Conservation (phyloP, 1,284 basidiomycete genomes). For the Rugosomyces carneus region DNA sequence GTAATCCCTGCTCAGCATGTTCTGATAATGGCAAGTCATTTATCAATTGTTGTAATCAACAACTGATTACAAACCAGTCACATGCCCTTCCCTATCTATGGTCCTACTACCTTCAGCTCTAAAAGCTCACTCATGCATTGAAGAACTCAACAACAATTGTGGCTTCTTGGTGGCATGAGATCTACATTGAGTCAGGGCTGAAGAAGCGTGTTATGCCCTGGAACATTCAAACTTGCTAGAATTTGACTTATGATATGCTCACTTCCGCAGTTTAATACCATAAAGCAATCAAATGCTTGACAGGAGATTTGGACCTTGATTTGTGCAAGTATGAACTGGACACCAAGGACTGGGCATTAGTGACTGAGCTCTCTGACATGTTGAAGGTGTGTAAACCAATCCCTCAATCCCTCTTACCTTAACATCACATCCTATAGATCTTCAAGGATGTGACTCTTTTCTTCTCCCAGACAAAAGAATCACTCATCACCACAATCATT, state of each 20-base stretch:
- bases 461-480: not conserved
- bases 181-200: constrained; percentile 10
- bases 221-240: constrained; percentile 25
- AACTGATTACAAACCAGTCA: no score
- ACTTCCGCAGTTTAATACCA: constrained; percentile 19
- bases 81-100: no score
- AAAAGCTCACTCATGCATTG: constrained; percentile 19
- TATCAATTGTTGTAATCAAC: no score
- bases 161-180: constrained; percentile 19
- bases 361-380: not conserved
- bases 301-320: constrained; percentile 7
- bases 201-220: constrained; percentile 15
- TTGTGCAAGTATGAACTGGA: constrained; percentile 13
- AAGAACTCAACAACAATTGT: constrained; percentile 22
- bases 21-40: no score
- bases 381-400: constrained; percentile 2
- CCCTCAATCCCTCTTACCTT: not conserved
- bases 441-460: not conserved
- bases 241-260: constrained; percentile 26
- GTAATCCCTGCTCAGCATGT: no score
- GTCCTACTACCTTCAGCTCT: constrained; percentile 15
- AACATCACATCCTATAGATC: not conserved
- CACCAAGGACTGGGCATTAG: constrained; percentile 19
- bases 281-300: constrained; percentile 13
- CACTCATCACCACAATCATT: not conserved